phyloP scores from a whole-genome alignment of 306 rosid species.

The Erythrophleum fordii region DNA sequence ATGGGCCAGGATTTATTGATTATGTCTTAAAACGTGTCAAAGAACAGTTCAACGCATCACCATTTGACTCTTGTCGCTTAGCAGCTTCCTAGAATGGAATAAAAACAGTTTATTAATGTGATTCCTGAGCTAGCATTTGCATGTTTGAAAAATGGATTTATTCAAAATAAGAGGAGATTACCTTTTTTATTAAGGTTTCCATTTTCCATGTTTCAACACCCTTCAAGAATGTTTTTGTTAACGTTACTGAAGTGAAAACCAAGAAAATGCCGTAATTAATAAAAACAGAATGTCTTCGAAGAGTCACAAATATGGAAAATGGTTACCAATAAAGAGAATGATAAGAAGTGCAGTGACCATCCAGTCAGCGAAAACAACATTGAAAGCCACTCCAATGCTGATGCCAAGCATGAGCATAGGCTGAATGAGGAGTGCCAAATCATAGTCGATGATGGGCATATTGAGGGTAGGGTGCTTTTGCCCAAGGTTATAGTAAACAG shows the following conservation, averaged over 20 bases:
- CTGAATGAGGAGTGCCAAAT: conserved; percentile 68
- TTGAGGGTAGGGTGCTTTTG: conserved; percentile 62
- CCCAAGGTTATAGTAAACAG: conserved; percentile 65
- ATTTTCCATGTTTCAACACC: conserved; percentile 77
- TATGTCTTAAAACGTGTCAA: not conserved
- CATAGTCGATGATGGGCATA: conserved; percentile 72
- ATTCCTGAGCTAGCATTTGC: not conserved
- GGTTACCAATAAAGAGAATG: conserved; percentile 64
- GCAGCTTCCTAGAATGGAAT: conserved; percentile 56
- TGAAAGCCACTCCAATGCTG: conserved; percentile 75
- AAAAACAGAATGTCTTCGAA: not conserved
- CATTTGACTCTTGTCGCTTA: conserved; percentile 45
- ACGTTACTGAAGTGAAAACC: conserved; percentile 50
- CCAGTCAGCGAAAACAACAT: conserved; percentile 71
- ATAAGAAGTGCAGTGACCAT: conserved; percentile 74
- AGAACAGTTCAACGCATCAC: conserved; percentile 48
- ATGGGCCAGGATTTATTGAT: not conserved
- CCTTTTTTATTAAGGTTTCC: conserved; percentile 69
- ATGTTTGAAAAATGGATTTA: not conserved
- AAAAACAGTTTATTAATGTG: not conserved
- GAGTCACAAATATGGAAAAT: not conserved
- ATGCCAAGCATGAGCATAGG: conserved; percentile 85
- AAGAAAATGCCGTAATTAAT: not conserved
- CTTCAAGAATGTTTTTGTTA: conserved; percentile 62
- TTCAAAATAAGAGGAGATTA: not conserved